phyloP scores from a whole-genome alignment of 345 rosid species.

The Eucalyptus polybractea region DNA sequence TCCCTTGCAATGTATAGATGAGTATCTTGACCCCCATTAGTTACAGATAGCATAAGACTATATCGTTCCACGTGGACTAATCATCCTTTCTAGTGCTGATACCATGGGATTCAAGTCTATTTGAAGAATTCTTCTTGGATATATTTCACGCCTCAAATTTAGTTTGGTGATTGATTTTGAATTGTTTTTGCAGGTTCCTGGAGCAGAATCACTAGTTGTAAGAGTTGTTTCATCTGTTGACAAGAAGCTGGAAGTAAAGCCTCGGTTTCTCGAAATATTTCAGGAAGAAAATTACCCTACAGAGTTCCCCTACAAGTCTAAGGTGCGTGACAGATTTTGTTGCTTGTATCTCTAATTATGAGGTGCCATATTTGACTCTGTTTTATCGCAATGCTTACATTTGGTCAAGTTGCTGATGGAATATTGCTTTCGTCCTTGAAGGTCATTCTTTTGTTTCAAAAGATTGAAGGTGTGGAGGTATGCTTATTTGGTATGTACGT shows the following conservation, averaged over 20 bases:
- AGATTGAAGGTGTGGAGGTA: constrained; percentile 99
- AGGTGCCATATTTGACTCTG: not conserved
- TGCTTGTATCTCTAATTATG: not conserved
- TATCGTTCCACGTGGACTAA: not conserved
- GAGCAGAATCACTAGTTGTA: constrained; percentile 89
- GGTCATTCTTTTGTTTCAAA: constrained; percentile 93
- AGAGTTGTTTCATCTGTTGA: constrained; percentile 99
- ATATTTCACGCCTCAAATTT: not conserved
- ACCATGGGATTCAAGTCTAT: not conserved
- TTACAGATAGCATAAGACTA: not conserved
- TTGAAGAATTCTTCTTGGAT: not conserved
- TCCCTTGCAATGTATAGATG: not conserved
- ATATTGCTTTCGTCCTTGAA: constrained; percentile 17
- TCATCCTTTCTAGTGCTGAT: not conserved
- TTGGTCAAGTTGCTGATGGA: not conserved
- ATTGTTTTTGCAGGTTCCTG: constrained; percentile 52
- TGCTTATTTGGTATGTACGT: constrained; percentile 98
- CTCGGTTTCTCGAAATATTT: constrained; percentile 88
- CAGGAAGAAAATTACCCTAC: constrained; percentile 79
- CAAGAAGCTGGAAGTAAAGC: constrained; percentile 97
- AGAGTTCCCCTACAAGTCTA: constrained; percentile 92
- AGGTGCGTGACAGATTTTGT: constrained; percentile 27
- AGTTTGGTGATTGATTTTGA: not conserved
- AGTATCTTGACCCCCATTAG: not conserved
- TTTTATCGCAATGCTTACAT: not conserved